Evolutionary conservation across 164 flowering plant genomes (phyloP).

Genomic region (Annona squamosa): DNA sequence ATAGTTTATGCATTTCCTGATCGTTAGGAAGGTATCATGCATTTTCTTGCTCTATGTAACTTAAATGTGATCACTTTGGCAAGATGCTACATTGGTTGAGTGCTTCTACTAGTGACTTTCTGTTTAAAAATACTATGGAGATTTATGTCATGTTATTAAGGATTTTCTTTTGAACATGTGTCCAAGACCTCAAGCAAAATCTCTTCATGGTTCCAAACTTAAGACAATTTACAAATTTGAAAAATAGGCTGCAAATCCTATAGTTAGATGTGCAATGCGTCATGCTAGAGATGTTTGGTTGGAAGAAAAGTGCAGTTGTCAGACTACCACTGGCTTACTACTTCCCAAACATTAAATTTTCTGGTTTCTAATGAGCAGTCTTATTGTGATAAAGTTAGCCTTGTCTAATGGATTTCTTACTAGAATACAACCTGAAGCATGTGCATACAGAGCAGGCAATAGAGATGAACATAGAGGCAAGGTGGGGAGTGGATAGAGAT

Average conservation of each 20-base stretch:
- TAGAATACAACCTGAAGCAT: no score
- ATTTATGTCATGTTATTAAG: background rate
- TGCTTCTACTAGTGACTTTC: background rate
- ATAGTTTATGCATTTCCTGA: conserved; percentile 83
- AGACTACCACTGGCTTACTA: no score
- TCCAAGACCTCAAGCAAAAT: background rate
- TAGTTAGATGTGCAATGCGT: background rate
- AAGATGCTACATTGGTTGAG: background rate
- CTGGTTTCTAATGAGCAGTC: no score
- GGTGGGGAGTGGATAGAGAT: no score
- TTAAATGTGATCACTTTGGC: background rate
- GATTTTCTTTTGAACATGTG: background rate
- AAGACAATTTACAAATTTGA: background rate
- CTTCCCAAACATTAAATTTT: no score
- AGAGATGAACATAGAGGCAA: no score
- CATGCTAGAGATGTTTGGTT: background rate
- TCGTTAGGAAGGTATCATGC: conserved; percentile 68
- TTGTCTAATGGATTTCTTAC: no score
- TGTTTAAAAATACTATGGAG: background rate
- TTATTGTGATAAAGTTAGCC: no score
- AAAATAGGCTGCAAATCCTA: background rate
- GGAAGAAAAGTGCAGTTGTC: background rate
- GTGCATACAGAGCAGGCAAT: no score
- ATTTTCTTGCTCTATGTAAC: background rate
- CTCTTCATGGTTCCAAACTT: background rate